These are phyloP conservation scores for Ulmus americana DNA, from an alignment of 331 rosid genomes.

Conservation along the genomic window DNA sequence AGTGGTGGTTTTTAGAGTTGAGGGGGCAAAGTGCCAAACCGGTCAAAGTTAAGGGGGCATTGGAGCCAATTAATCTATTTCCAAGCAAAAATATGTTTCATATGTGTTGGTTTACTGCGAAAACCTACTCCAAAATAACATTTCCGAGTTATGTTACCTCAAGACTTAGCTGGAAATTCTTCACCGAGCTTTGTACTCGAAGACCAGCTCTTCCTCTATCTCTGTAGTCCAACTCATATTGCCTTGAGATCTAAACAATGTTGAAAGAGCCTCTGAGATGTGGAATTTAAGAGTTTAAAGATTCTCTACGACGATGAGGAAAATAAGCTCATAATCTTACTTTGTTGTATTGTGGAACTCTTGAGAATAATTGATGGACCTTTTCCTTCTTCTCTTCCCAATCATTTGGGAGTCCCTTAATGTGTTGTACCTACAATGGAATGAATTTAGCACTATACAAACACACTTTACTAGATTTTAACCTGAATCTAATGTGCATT, in stretches of 20 bases:
- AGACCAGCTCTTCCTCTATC: constrained; percentile 76
- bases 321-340: constrained; percentile 24
- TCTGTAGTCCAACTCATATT: constrained; percentile 76
- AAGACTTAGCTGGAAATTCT: constrained; percentile 80
- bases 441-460: neutral
- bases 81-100: neutral
- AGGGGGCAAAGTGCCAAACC: no score
- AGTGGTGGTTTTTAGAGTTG: no score
- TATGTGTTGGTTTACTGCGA: neutral
- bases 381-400: constrained; percentile 60
- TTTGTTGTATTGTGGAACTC: constrained; percentile 69
- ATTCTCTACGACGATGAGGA: constrained; percentile 1
- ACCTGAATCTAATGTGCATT: neutral
- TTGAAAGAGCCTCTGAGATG: no score
- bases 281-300: neutral
- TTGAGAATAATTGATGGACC: constrained; percentile 64
- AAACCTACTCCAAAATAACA: neutral
- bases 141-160: constrained; percentile 41
- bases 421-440: constrained; percentile 49
- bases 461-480: neutral
- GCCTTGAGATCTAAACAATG: constrained; percentile 52
- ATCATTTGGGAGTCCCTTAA: constrained; percentile 57
- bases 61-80: no score
- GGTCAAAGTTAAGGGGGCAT: no score
- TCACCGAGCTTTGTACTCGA: constrained; percentile 61